A percentile compares a stretch with the other conserved stretches of the same genome.
phyloP scores from a whole-genome alignment of 129 eudicot genomes.

The Chrysanthemum makinoi region DNA sequence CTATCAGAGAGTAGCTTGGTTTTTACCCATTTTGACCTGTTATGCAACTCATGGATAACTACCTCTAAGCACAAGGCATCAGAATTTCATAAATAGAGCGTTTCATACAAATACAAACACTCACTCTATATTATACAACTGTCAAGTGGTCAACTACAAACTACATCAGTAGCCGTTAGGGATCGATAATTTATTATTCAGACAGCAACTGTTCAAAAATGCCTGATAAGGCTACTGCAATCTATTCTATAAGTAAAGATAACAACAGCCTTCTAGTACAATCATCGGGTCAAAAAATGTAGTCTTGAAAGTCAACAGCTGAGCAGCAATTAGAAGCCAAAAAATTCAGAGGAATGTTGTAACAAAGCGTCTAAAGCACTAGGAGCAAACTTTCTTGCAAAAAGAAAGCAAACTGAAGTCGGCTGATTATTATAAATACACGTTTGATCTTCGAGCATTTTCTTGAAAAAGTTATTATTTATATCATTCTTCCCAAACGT shows the following conservation, averaged over 20 bases:
- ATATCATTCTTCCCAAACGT: slow-evolving; percentile 63
- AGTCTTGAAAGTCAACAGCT: too few relatives aligned
- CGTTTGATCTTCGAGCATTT: slow-evolving; percentile 32
- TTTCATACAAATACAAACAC: slow-evolving; percentile 27
- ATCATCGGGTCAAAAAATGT: neutral
- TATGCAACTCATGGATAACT: neutral
- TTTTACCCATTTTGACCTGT: neutral
- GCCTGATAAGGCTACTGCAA: neutral
- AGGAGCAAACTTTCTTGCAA: slow-evolving; percentile 93
- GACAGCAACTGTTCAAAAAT: slow-evolving; percentile 15
- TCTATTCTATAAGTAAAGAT: neutral
- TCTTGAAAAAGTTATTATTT: slow-evolving; percentile 44
- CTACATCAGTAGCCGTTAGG: slow-evolving; percentile 8
- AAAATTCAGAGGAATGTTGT: slow-evolving; percentile 47
- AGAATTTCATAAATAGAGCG: neutral
- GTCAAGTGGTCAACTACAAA: neutral
- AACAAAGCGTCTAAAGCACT: slow-evolving; percentile 64
- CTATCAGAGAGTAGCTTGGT: too few relatives aligned
- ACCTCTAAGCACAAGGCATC: neutral
- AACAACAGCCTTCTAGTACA: neutral
- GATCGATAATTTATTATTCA: slow-evolving; percentile 24
- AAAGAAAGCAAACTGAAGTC: slow-evolving; percentile 59
- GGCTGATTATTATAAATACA: slow-evolving; percentile 57
- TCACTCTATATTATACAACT: slow-evolving; percentile 24
- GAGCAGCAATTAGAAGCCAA: slow-evolving; percentile 50